Percentiles rank a stretch among this genome's conserved stretches.
phyloP scores from a whole-genome alignment of 192 early-diverging fungal genomes.

The Geosiphon pyriformis region DNA sequence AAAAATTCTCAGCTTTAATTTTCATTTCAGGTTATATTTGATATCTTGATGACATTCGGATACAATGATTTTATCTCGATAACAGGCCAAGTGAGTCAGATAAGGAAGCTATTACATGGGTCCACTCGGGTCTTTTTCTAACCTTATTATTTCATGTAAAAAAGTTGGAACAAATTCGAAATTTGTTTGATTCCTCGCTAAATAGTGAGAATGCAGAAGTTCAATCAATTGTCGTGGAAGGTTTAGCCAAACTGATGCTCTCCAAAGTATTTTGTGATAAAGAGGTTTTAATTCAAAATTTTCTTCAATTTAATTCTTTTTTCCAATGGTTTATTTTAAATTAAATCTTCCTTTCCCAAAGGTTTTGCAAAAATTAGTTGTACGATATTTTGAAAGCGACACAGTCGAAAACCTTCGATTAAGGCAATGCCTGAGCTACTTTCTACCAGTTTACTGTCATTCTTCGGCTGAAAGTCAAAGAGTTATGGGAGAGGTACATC shows the following conservation, averaged over 20 bases:
- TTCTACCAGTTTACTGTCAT: slow-evolving; percentile 79
- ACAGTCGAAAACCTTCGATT: slow-evolving; percentile 62
- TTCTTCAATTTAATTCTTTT: background rate
- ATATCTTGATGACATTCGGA: background rate
- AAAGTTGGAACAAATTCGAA: slow-evolving; percentile 27
- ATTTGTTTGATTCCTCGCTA: slow-evolving; percentile 49
- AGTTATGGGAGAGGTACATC: slow-evolving; percentile 52
- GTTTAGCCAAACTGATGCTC: slow-evolving; percentile 67
- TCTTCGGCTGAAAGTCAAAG: slow-evolving; percentile 69
- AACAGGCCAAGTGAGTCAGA: background rate
- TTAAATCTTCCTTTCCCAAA: slow-evolving; percentile 25
- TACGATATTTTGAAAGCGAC: slow-evolving; percentile 76
- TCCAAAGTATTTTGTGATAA: slow-evolving; percentile 35
- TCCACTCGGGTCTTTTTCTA: background rate
- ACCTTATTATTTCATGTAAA: background rate
- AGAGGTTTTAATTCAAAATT: slow-evolving; percentile 27
- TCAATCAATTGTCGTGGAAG: slow-evolving; percentile 71
- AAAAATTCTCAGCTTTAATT: too few species aligned
- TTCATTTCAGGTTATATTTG: slow-evolving; percentile 1
- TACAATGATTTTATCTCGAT: background rate
- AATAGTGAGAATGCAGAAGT: slow-evolving; percentile 51
- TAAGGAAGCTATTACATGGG: slow-evolving; percentile 2
- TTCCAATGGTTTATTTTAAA: background rate
- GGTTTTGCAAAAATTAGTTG: slow-evolving; percentile 68
- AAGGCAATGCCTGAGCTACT: slow-evolving; percentile 85